Evolutionary conservation across 164 flowering plant genomes (phyloP), one percentile per base, ranked within the genome.

Genomic region (Protea cynaroides): DNA sequence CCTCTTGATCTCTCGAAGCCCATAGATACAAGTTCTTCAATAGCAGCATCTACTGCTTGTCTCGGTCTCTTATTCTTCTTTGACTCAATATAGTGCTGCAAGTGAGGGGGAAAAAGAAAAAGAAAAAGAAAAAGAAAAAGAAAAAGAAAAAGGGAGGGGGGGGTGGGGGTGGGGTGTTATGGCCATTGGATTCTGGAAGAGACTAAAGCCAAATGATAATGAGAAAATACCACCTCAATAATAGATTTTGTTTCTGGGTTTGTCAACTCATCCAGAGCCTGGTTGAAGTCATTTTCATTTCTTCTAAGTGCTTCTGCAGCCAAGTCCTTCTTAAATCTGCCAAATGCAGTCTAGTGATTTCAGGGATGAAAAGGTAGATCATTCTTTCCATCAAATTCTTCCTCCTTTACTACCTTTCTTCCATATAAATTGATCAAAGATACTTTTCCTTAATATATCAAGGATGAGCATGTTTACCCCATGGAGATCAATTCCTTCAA

Each of bases 221-320:
- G 5, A 44, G 44, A 11, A 50, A 50, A 43, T 6, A 10, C n/a
- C n/a, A 89, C 96, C 89, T 88, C 96, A 52, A 92, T 75, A 7
- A 55, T 64, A 46, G 95, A 64, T 83, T 82, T 86, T 38, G 67
- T 71, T 67, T 86, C 90, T 46, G 92, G 88, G 68, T 85, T 85
- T 54, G 90, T 89, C 75, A 94, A 76, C 71, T 86, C 95, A 82
- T 89, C 95, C 80, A 94, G 71, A 65, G 99, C 95, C 73, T 69
- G 80, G 43, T 86, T 81, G 29, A 68, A 53, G 71, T 94, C 96
- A 71, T 91, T 94, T 70, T 87, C 97, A 75, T 85, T 86, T 75
- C 92, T 86, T 64, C 93, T 68, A 52, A 94, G 91, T 58, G 97
- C 86, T 81, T 94, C 98, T 25, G 98, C 97, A 63, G 89, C 95